Evolutionary conservation across 2,329 filamentous ascomycete species (phyloP).

Genomic region (Sarocladium oryzae): DNA sequence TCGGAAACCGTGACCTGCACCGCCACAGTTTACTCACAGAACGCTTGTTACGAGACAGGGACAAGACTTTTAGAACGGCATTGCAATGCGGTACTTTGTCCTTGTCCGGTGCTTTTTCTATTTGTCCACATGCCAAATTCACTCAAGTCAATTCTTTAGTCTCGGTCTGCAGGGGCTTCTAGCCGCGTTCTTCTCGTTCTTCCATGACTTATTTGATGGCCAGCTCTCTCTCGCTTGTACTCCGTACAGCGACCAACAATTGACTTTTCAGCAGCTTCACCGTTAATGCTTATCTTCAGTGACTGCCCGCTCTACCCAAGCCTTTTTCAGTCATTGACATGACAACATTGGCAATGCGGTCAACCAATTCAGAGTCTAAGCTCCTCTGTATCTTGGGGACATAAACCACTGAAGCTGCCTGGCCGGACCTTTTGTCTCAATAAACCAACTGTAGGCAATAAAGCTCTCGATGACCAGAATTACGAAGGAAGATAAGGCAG

Average conservation of each 20-base stretch:
- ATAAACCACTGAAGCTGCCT: background rate
- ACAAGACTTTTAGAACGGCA: constrained; percentile 4
- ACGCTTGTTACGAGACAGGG: background rate
- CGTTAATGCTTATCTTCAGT: too few species aligned
- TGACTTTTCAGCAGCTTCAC: too few species aligned
- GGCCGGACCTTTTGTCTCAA: constrained; percentile 25
- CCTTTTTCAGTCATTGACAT: too few species aligned
- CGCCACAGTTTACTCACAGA: constrained; percentile 6
- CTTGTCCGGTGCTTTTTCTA: background rate
- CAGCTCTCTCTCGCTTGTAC: background rate
- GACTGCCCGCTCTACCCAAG: too few species aligned
- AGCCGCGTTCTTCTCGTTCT: background rate
- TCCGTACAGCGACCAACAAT: background rate
- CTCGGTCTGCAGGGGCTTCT: constrained; percentile 1
- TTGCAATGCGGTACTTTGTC: constrained; percentile 7
- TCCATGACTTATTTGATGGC: background rate
- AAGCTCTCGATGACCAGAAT: constrained; percentile 17
- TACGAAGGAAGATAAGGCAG: constrained; percentile 15
- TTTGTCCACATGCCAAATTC: background rate
- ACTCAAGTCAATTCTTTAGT: background rate
- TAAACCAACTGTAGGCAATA: constrained; percentile 20
- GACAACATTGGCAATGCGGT: background rate
- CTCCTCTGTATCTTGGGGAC: background rate
- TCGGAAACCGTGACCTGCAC: constrained; percentile 16
- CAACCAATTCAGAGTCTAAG: background rate